Conservation (phyloP, 768 basidiomycete genomes). For the Lentinus brumalis region DNA sequence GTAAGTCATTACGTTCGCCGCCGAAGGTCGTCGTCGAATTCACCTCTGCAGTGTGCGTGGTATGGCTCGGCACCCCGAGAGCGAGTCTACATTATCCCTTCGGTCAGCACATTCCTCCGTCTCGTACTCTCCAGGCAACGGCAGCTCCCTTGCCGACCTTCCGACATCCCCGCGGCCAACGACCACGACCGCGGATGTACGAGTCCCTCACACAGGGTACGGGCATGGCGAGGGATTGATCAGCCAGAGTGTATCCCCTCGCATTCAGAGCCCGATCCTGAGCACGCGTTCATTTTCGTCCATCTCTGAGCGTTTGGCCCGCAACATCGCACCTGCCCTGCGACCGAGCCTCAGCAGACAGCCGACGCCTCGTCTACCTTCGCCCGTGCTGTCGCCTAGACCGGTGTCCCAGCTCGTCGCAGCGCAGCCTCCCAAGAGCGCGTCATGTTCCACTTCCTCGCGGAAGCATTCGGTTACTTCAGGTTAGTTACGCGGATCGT, state of each 20-base stretch:
- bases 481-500: not conserved
- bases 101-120: slow-evolving; percentile 5
- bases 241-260: not conserved
- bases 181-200: not conserved
- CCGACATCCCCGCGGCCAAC: not conserved
- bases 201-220: not conserved
- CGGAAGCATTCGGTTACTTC: slow-evolving; percentile 9
- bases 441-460: not conserved
- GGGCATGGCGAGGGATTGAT: not conserved
- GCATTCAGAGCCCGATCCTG: not conserved
- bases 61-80: slow-evolving; percentile 2
- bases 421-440: not conserved
- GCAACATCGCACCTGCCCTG: not conserved
- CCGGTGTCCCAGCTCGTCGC: slow-evolving; percentile 2
- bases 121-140: not conserved
- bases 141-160: not conserved
- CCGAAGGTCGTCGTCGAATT: no score
- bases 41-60: not conserved
- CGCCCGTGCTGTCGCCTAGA: not conserved
- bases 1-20: not conserved
- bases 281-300: not conserved
- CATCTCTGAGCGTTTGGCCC: not conserved
- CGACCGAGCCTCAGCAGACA: slow-evolving; percentile 5
- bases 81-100: slow-evolving; percentile 15
- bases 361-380: slow-evolving; percentile 6